A percentile compares a stretch with the other conserved stretches of the same genome.
These are phyloP conservation scores for Melanopsichium pennsylvanicum DNA, from an alignment of 1,284 basidiomycete species.

Conservation along the genomic window DNA sequence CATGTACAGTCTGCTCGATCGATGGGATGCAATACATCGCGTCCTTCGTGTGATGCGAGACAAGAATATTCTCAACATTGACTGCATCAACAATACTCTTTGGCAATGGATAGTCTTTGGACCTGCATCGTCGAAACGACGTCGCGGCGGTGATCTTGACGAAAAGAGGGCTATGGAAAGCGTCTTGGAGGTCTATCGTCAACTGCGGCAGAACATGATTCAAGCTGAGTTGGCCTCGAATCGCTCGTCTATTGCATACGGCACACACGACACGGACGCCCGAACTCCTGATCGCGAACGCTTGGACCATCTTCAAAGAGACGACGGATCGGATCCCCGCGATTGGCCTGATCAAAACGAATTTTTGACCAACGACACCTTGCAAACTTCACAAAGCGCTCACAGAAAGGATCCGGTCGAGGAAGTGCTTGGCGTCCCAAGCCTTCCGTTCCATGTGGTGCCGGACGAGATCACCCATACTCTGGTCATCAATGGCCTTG, in stretches of 20 bases:
- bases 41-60: slow-evolving; percentile 8
- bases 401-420: slow-evolving; percentile 1
- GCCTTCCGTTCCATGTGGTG: slow-evolving; percentile 9
- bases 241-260: slow-evolving; percentile 12
- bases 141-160: too few relatives aligned
- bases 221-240: slow-evolving; percentile 15
- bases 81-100: slow-evolving; percentile 33
- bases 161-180: neutral
- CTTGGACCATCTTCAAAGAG: slow-evolving; percentile 12
- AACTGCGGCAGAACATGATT: slow-evolving; percentile 35
- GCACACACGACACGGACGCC: neutral
- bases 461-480: slow-evolving; percentile 34
- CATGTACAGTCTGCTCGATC: slow-evolving; percentile 35
- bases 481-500: slow-evolving; percentile 26
- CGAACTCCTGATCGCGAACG: slow-evolving; percentile 5
- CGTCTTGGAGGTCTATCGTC: slow-evolving; percentile 29
- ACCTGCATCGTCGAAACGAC: neutral
- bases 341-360: slow-evolving; percentile 22
- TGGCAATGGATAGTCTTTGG: slow-evolving; percentile 16
- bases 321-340: slow-evolving; percentile 1
- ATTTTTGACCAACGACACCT: too few relatives aligned
- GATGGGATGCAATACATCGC: slow-evolving; percentile 20
- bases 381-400: neutral
- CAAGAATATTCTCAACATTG: slow-evolving; percentile 7
- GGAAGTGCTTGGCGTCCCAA: slow-evolving; percentile 6